Base-by-base conservation (phyloP, 805 yeast genomes). In the Suhomyces sp. region DNA sequence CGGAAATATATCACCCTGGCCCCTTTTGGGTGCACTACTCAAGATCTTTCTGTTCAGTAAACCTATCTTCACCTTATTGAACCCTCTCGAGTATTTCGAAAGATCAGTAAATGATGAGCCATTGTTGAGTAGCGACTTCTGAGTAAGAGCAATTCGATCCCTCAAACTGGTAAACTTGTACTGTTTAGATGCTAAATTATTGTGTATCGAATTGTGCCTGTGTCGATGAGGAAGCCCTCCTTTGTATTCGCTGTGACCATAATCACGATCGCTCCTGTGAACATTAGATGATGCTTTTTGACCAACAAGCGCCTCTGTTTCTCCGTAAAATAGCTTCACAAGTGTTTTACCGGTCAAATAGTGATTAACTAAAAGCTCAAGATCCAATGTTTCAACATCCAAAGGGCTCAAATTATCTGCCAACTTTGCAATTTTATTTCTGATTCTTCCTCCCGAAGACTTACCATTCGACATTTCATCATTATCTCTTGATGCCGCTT, bases 311-410 rank as follows among this genome's bases (percentile, higher is more conserved):
- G 33, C 8, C 14, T 27, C 25, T 8, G 22, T 14, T 6, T 35
- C 22, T 5, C 65, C 68, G 19, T 46, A 42, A 60, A 66, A 68
- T 19, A 68, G 47, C 9, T 65, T 44, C 14, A 50, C 40, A 15
- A 68, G 42, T 3, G 61, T 58, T 35, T 56, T 62, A 1, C 72
- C 72, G 4, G 50, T 42, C 11, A 67, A 39, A 44, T 54, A 50
- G 28, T 53, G 53, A 19, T 51, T 51, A 2, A 63, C 62, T 9
- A 68, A 45, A 3, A 43, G 37, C 16, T 68, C 71, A 31, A 68
- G 51, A 36, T 68, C 71, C 15, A 60, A 40, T 1, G 72, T 65
- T 39, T 68, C 74, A 10, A 67, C 65, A 19, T 68, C 72, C 6
- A 55, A 34, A 0, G 72, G 70, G 27, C 55, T 58, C 5, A 51